phyloP scores from a whole-genome alignment of 2,329 filamentous ascomycete species.

The Ustulina deusta region DNA sequence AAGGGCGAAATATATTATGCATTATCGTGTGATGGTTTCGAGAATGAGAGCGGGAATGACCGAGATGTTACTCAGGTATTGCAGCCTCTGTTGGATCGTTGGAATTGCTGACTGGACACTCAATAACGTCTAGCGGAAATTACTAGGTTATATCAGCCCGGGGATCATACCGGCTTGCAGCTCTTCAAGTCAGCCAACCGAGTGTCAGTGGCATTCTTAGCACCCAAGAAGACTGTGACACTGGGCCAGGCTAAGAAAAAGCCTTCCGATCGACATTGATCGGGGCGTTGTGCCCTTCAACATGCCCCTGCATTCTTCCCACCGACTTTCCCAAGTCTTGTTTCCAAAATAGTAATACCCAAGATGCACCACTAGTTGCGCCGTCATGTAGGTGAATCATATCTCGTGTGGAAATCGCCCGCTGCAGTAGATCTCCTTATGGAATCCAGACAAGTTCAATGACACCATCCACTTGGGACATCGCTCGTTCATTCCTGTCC shows the following conservation, averaged over 20 bases:
- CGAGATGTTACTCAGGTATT: not conserved
- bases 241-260: not conserved
- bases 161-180: constrained; percentile 4
- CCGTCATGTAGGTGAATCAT: constrained; percentile 40
- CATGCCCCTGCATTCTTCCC: constrained; percentile 17
- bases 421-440: constrained; percentile 38
- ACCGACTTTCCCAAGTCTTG: constrained; percentile 20
- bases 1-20: constrained; percentile 43
- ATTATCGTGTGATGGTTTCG: constrained; percentile 42
- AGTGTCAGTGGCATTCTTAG: not conserved
- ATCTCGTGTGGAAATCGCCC: constrained; percentile 36
- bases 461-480: constrained; percentile 66
- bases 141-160: constrained; percentile 12
- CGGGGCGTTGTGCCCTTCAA: constrained; percentile 10
- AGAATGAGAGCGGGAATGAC: constrained; percentile 9
- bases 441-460: constrained; percentile 70
- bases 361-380: constrained; percentile 40
- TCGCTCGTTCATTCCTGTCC: constrained; percentile 57
- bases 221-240: not conserved
- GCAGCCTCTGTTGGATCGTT: constrained; percentile 1
- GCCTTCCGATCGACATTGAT: not conserved
- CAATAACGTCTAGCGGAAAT: constrained; percentile 8
- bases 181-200: constrained; percentile 8
- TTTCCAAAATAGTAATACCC: constrained; percentile 42
- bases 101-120: not conserved